Conservation (phyloP, 2,329 filamentous ascomycete genomes). For the Pseudogymnoascus sp. region DNA sequence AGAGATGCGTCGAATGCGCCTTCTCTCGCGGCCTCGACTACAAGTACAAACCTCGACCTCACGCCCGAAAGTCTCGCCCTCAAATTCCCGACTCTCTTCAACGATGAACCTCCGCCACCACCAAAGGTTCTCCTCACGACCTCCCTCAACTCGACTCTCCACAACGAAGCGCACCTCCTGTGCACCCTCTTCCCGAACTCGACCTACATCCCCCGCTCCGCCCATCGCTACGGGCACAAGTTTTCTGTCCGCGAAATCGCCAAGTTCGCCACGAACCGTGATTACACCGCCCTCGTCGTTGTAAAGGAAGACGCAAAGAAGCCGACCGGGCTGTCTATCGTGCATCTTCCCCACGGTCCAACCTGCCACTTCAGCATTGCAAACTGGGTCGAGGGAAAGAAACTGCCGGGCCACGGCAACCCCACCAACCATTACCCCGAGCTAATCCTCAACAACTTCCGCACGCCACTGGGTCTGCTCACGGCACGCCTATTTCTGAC, state of each 20-base stretch:
- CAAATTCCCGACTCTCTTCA: slow-evolving; percentile 57
- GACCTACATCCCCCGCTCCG: slow-evolving; percentile 78
- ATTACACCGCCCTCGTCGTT: slow-evolving; percentile 77
- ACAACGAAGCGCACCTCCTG: slow-evolving; percentile 71
- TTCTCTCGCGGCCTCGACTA: slow-evolving; percentile 49
- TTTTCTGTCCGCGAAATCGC: slow-evolving; percentile 89
- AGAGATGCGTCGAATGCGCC: slow-evolving; percentile 29
- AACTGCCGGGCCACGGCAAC: slow-evolving; percentile 80
- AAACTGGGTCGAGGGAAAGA: slow-evolving; percentile 84
- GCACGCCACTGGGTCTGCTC: slow-evolving; percentile 80
- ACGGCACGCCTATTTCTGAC: slow-evolving; percentile 78
- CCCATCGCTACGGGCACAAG: slow-evolving; percentile 78
- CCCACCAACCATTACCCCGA: slow-evolving; percentile 87
- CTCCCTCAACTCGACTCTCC: slow-evolving; percentile 77
- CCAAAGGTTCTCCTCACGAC: slow-evolving; percentile 93
- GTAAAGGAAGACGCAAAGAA: slow-evolving; percentile 85
- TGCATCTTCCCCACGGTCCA: slow-evolving; percentile 75
- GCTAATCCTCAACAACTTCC: slow-evolving; percentile 87
- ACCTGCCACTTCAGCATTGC: slow-evolving; percentile 89
- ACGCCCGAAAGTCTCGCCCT: slow-evolving; percentile 51
- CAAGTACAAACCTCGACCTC: slow-evolving; percentile 56
- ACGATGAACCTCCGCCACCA: slow-evolving; percentile 46
- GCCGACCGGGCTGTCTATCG: slow-evolving; percentile 71
- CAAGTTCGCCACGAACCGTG: slow-evolving; percentile 71
- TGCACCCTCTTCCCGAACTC: slow-evolving; percentile 71